phyloP scores from a whole-genome alignment of 306 rosid species.

The Crotalaria pallida region DNA sequence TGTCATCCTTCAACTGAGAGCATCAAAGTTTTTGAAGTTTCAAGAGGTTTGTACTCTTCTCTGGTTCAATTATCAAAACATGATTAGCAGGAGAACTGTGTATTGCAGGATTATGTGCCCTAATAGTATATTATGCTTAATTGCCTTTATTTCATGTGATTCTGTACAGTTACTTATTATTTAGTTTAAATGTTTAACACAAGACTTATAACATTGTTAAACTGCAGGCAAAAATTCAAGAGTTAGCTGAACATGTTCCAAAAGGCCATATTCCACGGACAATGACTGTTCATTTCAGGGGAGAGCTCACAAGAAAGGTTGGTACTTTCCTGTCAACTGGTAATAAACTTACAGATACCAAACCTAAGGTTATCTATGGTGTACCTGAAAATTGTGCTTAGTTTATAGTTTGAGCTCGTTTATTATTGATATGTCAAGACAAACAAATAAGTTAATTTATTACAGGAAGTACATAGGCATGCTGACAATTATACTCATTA shows the following conservation, averaged over 20 bases:
- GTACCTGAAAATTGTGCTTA: slow-evolving; percentile 1
- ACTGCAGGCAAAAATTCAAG: slow-evolving; percentile 96
- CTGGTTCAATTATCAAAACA: slow-evolving; percentile 1
- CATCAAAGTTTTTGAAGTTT: slow-evolving; percentile 95
- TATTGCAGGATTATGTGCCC: neutral
- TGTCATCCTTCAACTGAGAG: slow-evolving; percentile 87
- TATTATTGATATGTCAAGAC: neutral
- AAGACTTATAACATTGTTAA: slow-evolving; percentile 17
- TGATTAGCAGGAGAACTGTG: neutral
- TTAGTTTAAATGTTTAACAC: neutral
- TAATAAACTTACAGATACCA: neutral
- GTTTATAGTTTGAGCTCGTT: neutral
- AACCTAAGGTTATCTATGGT: slow-evolving; percentile 3
- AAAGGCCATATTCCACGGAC: slow-evolving; percentile 97
- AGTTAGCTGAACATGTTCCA: slow-evolving; percentile 94
- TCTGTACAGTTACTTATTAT: slow-evolving; percentile 10
- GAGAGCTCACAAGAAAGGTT: slow-evolving; percentile 98
- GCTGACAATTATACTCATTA: neutral
- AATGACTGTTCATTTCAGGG: slow-evolving; percentile 94
- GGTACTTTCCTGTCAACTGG: slow-evolving; percentile 21
- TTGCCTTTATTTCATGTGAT: slow-evolving; percentile 6
- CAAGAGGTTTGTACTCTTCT: slow-evolving; percentile 63
- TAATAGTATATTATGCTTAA: neutral
- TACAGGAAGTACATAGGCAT: neutral
- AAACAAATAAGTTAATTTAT: neutral